Percentiles rank a stretch among this genome's conserved stretches.
Conservation (phyloP, 768 basidiomycete species). For the Gloeostereum incarnatum region DNA sequence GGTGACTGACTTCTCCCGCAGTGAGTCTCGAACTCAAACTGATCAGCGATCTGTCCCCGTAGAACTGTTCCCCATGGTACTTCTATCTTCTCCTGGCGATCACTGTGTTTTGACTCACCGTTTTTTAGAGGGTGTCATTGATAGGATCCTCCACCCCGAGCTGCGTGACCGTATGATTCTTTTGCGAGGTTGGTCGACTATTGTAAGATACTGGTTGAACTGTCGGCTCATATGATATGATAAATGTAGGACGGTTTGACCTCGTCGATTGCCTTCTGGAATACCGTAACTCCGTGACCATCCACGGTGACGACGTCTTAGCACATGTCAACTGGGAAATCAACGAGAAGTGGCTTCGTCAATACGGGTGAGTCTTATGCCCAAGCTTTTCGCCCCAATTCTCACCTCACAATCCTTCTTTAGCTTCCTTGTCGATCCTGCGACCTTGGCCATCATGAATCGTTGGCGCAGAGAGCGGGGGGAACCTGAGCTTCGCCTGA, state of each 20-base stretch:
- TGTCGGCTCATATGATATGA: no score
- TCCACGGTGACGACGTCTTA: constrained; percentile 91
- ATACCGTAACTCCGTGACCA: constrained; percentile 54
- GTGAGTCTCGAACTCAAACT: neutral
- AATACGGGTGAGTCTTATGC: constrained; percentile 56
- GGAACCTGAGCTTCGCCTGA: constrained; percentile 55
- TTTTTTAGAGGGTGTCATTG: constrained; percentile 75
- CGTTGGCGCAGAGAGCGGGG: constrained; percentile 85
- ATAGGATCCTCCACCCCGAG: constrained; percentile 82
- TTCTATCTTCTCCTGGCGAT: constrained; percentile 12
- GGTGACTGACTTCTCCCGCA: constrained; percentile 28
- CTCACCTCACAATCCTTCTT: constrained; percentile 3
- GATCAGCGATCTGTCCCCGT: constrained; percentile 7
- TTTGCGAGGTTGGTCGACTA: constrained; percentile 50
- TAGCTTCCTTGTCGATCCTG: constrained; percentile 74
- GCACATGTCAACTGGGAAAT: constrained; percentile 89
- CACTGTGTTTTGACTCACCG: constrained; percentile 7
- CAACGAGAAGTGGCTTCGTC: constrained; percentile 69
- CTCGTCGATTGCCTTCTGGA: constrained; percentile 74
- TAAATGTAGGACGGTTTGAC: constrained; percentile 67
- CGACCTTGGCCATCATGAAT: constrained; percentile 64
- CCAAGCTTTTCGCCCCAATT: neutral
- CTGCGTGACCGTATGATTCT: constrained; percentile 88
- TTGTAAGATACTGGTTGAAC: constrained; percentile 5
- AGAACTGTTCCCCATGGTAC: constrained; percentile 81